Base-by-base conservation (phyloP, 768 basidiomycete genomes). In the Podaxis pistillaris region DNA sequence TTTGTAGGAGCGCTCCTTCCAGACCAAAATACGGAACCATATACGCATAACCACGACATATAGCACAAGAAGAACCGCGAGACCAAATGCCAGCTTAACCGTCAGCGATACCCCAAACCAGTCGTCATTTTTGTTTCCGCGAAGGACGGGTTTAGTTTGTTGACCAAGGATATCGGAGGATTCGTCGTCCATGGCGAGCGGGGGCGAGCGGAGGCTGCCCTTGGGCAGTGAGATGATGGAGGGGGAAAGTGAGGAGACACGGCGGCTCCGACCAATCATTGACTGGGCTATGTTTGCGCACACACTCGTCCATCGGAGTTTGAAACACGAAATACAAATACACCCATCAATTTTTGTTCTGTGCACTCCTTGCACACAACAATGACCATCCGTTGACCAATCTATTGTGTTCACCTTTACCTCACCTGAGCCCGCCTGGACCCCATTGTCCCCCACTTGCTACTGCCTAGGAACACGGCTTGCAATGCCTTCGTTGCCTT, bases 381-480 rank as follows among this genome's bases (percentile, higher is more conserved):
- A 51, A 51, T 53, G 24, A 52, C 37, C 50, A 41, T 40, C 51
- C 13, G 28, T 33, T 7, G 11, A 40, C 37, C 12, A 24, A 50
- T 37, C 49, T 22, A 59, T 51, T 51, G 22, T 65, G 37, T 57
- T 53, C 30, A 33, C 30, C 7, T 8, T 33, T 8, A 33, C 30
- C 30, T 54, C 47, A 62, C 64, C 38, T 68, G 62, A 60, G 63
- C 63, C 53, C 60, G 41, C 64, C 64, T 56, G 58, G 64, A 60
- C 65, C 26, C 67, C 60, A 59, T 68, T 61, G 44, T 36, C 63
- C 70, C 88, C 89, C 89, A 90, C 87, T 78, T 78, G 78, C 86
- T 77, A 73, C 77, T 82, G 88, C 88, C 89, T 88, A 83, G 89
- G 83, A 78, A 89, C 89, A 91, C 74, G 80, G 89, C 86, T 71